phyloP scores from a whole-genome alignment of 768 basidiomycete species.

The Russula sp. region DNA sequence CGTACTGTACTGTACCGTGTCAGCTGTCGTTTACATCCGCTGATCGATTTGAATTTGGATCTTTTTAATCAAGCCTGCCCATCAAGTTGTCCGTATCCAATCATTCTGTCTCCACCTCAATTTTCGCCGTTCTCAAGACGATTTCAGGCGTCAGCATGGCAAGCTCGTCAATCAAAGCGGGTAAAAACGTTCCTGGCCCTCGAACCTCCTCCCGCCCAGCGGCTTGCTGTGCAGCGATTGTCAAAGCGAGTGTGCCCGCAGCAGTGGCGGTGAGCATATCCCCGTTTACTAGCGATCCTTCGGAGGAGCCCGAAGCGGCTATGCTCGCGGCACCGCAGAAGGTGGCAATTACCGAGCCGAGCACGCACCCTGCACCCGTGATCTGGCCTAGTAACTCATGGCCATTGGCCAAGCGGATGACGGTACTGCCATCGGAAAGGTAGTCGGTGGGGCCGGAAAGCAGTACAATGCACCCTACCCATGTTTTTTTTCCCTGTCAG shows the following conservation, averaged over 20 bases:
- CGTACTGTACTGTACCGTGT: too few relatives aligned
- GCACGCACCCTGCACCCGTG: conserved; percentile 87
- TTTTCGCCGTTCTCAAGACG: conserved; percentile 20
- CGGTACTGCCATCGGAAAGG: conserved; percentile 69
- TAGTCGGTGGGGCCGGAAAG: conserved; percentile 78
- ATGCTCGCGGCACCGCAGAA: conserved; percentile 68
- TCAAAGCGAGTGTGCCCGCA: conserved; percentile 62
- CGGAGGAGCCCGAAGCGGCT: conserved; percentile 25
- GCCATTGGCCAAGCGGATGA: conserved; percentile 71
- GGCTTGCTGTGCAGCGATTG: conserved; percentile 55
- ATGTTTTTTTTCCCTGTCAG: not conserved
- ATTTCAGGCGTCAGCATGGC: conserved; percentile 36
- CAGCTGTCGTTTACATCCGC: too few relatives aligned
- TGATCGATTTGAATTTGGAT: not conserved
- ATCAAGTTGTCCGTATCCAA: not conserved
- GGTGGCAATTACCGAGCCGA: conserved; percentile 68
- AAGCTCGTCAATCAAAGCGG: conserved; percentile 59
- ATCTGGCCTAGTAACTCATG: conserved; percentile 65
- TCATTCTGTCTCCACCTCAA: conserved; percentile 17
- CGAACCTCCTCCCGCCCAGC: conserved; percentile 43
- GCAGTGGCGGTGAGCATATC: conserved; percentile 73
- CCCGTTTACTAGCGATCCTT: conserved; percentile 53
- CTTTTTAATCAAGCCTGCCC: not conserved
- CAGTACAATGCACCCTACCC: conserved; percentile 67
- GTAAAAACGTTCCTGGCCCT: conserved; percentile 58